Evolutionary conservation across 208 protist species (phyloP), one percentile per base, ranked within the genome.

Genomic region (Leishmania guyanensis): DNA sequence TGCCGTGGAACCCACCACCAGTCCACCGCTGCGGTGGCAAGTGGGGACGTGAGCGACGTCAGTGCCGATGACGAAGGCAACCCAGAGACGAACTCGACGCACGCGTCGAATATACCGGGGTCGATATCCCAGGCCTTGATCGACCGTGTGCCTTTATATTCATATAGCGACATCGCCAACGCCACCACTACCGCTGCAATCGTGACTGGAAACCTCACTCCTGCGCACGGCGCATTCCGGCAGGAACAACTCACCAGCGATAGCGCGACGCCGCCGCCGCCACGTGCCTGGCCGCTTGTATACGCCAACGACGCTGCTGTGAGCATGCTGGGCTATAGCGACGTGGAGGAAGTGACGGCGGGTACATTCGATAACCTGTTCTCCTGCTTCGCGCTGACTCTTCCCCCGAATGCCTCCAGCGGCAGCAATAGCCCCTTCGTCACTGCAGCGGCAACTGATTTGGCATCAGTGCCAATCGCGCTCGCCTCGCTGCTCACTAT

Each of bases 261-360:
- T 36, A 51, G 48, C 9, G 9, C 14, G 69, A 54, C 4, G 26
- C 20, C 26, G 36, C 39, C 69, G 14, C 39, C 53, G 46, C 36
- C 58, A 53, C 33, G 69, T 3, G 60, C 77, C 2, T 85, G 82
- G 82, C 71, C 82, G 70, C 53, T 88, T 12, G 22, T 85, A 12
- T 79, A 73, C 73, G 85, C 81, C 16, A 88, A 88, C 70, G 74
- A 81, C 60, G 72, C 77, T 36, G 85, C 78, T 8, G 66, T 83
- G 9, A 65, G 73, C 51, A 79, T 88, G 20, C 74, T 85, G 12
- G 78, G 81, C 39, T 85, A 66, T 75, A 50, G 80, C 50, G 56
- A 43, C 51, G 65, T 77, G 75, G 77, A 69, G 0, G 79, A 84
- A 14, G 68, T 83, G 43, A 70, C 81, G 29, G 54, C 74, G 39